Percentiles rank a stretch among this genome's conserved stretches.
Conservation (phyloP, 2,329 filamentous ascomycete genomes). For the Pyricularia pennisetigena region DNA sequence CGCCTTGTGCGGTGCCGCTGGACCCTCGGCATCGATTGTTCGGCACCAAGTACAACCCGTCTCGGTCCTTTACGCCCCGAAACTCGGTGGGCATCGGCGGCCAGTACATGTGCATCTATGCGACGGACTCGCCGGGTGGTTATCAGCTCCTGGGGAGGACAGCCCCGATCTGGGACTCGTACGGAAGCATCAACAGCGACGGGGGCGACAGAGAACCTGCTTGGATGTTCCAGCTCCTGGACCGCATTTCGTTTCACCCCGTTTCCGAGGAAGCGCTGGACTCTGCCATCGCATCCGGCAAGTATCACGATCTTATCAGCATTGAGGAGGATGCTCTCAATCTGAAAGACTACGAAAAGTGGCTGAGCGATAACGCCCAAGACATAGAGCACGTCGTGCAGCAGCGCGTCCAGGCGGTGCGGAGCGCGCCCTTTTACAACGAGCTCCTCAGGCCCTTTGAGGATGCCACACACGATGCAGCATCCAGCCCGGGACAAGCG, state of each 20-base stretch:
- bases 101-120: conserved; percentile 24
- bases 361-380: conserved; percentile 17
- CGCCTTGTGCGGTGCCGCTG: conserved; percentile 21
- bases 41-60: conserved; percentile 22
- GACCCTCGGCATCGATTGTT: conserved; percentile 15
- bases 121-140: conserved; percentile 26
- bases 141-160: conserved; percentile 14
- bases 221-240: conserved; percentile 48
- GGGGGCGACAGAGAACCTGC: conserved; percentile 25
- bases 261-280: conserved; percentile 42
- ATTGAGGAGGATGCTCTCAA: conserved; percentile 18
- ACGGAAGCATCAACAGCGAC: conserved; percentile 9
- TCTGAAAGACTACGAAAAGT: conserved; percentile 20
- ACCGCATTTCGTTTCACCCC: conserved; percentile 44
- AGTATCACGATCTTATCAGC: conserved; percentile 8
- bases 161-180: not conserved
- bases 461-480: not conserved
- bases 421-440: not conserved
- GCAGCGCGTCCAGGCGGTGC: not conserved
- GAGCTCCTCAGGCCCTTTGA: not conserved
- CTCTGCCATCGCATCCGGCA: not conserved
- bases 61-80: conserved; percentile 22
- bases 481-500: not conserved
- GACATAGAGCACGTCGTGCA: not conserved
- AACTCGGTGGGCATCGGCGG: conserved; percentile 27